Evolutionary conservation across 495 filamentous ascomycete species (phyloP).

Genomic region (Aspergillus homomorphus): DNA sequence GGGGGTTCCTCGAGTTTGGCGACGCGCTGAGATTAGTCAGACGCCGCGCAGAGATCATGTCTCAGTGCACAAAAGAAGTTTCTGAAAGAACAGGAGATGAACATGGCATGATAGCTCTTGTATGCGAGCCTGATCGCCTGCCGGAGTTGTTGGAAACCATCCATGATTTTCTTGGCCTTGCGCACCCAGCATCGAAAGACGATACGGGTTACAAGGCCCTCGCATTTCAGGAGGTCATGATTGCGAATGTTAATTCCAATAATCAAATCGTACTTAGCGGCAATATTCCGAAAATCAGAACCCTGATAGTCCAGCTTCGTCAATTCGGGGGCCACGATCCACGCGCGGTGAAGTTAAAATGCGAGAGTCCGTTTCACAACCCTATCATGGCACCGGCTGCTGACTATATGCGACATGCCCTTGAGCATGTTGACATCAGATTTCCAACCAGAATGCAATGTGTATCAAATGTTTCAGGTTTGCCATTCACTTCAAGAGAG

Average conservation of each 20-base stretch:
- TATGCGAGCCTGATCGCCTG: conserved; percentile 78
- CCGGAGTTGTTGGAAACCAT: conserved; percentile 65
- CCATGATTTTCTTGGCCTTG: conserved; percentile 73
- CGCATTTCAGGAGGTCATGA: conserved; percentile 79
- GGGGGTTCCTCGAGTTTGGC: conserved; percentile 68
- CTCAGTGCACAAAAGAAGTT: conserved; percentile 64
- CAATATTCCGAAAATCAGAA: conserved; percentile 78
- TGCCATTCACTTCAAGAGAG: conserved; percentile 68
- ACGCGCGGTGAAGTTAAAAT: conserved; percentile 79
- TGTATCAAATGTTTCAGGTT: conserved; percentile 79
- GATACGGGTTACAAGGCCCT: conserved; percentile 64
- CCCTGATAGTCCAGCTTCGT: conserved; percentile 81
- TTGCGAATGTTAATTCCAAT: conserved; percentile 93
- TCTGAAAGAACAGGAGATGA: conserved; percentile 60
- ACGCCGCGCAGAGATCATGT: conserved; percentile 80
- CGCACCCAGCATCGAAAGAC: conserved; percentile 56
- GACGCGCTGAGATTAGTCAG: conserved; percentile 78
- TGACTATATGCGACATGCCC: conserved; percentile 61
- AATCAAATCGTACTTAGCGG: conserved; percentile 96
- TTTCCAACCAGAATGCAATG: conserved; percentile 75
- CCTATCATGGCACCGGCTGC: conserved; percentile 87
- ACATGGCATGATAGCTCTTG: conserved; percentile 90
- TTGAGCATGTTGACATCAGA: conserved; percentile 58
- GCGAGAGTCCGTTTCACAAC: conserved; percentile 89
- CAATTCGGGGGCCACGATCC: conserved; percentile 95